Conservation (phyloP, 1,284 basidiomycete genomes). For the Cutaneotrichosporon sp. region DNA sequence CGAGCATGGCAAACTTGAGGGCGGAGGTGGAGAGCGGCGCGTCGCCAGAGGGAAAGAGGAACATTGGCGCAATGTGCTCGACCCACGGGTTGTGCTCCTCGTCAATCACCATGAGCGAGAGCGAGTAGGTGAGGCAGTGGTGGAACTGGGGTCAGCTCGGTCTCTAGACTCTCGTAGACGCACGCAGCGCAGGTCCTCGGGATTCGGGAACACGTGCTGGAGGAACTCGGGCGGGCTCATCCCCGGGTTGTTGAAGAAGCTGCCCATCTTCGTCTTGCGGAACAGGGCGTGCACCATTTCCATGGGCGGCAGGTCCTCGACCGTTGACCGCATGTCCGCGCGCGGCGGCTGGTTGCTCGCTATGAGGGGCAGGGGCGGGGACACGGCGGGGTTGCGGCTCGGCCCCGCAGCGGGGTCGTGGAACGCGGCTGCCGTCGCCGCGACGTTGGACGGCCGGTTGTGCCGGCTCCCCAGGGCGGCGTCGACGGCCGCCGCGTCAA, state of each 20-base stretch:
- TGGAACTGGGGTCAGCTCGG: slow-evolving; percentile 35
- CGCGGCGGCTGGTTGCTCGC: slow-evolving; percentile 10
- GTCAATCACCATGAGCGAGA: slow-evolving; percentile 43
- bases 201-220: slow-evolving; percentile 31
- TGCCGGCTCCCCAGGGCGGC: slow-evolving; percentile 33
- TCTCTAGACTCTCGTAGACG: slow-evolving; percentile 16
- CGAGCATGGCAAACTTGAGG: slow-evolving; percentile 38
- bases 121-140: slow-evolving; percentile 45
- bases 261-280: slow-evolving; percentile 43
- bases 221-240: slow-evolving; percentile 44
- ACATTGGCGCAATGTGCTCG: slow-evolving; percentile 40
- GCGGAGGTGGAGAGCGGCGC: slow-evolving; percentile 34
- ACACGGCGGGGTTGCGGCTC: neutral
- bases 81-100: slow-evolving; percentile 48
- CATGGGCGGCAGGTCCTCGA: slow-evolving; percentile 29
- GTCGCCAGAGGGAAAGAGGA: slow-evolving; percentile 37
- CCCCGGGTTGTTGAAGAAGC: slow-evolving; percentile 41
- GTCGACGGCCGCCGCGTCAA: slow-evolving; percentile 31
- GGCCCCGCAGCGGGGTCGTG: slow-evolving; percentile 3
- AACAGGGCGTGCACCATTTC: slow-evolving; percentile 42
- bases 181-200: slow-evolving; percentile 42
- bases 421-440: slow-evolving; percentile 18
- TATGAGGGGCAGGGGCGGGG: slow-evolving; percentile 7
- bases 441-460: slow-evolving; percentile 23
- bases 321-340: slow-evolving; percentile 8